Conservation (phyloP, 495 filamentous ascomycete genomes). For the Acidiella bohemica region DNA sequence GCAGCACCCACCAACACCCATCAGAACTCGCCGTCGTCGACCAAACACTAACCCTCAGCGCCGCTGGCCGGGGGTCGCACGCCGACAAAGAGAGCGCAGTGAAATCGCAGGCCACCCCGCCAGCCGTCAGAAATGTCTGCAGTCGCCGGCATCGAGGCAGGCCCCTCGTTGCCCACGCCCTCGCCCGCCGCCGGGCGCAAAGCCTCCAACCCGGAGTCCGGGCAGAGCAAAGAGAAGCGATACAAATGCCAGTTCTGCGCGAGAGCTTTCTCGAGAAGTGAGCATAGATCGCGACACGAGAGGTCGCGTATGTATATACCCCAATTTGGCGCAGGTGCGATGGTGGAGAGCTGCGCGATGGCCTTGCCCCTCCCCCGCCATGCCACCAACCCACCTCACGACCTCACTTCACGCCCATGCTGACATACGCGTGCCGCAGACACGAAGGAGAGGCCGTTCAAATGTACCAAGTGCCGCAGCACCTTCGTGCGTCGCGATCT, state of each 20-base stretch:
- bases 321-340: constrained; percentile 3
- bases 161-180: no score
- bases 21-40: no score
- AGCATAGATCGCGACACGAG: constrained; percentile 94
- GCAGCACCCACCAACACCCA: no score
- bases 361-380: not conserved
- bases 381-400: not conserved
- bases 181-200: constrained; percentile 24
- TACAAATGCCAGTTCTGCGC: constrained; percentile 99
- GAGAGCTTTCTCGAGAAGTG: constrained; percentile 90
- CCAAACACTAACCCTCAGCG: no score
- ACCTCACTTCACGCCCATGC: not conserved
- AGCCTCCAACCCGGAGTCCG: constrained; percentile 6
- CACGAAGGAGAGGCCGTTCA: constrained; percentile 98
- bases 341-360: constrained; percentile 2
- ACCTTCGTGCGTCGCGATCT: constrained; percentile 97
- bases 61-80: no score
- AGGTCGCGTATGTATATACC: constrained; percentile 72
- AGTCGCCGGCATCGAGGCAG: no score
- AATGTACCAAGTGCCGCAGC: constrained; percentile 93
- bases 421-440: constrained; percentile 37
- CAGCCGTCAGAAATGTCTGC: not conserved
- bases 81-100: no score
- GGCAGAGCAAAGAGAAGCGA: constrained; percentile 51
- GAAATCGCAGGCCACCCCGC: not conserved